Evolutionary conservation across 441 rosid genomes (phyloP), one percentile per base, ranked within the genome.

Genomic region (Erodium moschatum): DNA sequence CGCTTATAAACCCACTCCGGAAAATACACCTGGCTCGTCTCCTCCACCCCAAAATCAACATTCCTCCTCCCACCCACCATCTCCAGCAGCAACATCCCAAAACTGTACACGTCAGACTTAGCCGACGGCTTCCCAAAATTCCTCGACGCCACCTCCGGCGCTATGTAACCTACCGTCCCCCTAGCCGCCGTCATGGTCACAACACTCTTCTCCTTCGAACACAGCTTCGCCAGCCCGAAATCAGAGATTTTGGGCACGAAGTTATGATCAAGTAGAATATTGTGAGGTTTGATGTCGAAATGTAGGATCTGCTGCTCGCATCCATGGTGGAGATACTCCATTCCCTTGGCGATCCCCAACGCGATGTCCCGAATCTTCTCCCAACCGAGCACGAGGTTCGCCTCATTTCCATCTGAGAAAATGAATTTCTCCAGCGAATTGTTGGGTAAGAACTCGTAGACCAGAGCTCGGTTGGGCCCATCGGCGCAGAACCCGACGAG

Each of bases 371-470:
- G 35, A 46, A 73, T 50, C 2, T 2, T 63, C 27, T 73, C 56
- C 67, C 71, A 46, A 12, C 56, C 13, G 35, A 67, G 33, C n/a
- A 2, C 61, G 0, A 0, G 0, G 20, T 33, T 7, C 50, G 11
- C 13, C 6, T 48, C 40, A 9, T 0, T 27, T 4, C 35, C 24
- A 0, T n/a, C 56, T 8, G 33, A n/a, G 24, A 29, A 33, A 13
- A 73, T 48, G 71, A 73, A 67, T 67, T 33, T 73, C 52, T 73
- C 71, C 12, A 73, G 63, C 11, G 75, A 73, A 40, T 52, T 68
- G 13, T 73, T 48, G 4, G 16, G 18, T 4, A 50, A 50, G 16
- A 50, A 50, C 56, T 50, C 56, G 56, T 50, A 0, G 54, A 7
- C 68, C 3, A 67, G 67, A 11, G 75, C 68, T 67, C 64, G 68